A percentile compares a stretch with the other conserved stretches of the same genome.
phyloP scores from a whole-genome alignment of 371 early-diverging fungal genomes.

The Thermomucor indicae-seudaticae region DNA sequence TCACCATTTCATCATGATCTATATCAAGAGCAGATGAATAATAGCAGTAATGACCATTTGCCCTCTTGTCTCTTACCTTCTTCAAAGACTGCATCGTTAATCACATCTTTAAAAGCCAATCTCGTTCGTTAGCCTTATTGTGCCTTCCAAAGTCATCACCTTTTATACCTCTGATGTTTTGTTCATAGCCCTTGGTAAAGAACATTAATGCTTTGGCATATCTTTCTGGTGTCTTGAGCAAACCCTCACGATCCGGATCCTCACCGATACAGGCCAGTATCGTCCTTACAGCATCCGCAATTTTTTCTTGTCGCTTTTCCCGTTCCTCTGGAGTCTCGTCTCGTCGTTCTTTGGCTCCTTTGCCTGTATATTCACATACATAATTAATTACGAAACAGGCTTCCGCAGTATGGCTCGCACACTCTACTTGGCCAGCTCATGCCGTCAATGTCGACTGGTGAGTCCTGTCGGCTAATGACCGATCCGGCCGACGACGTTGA shows the following conservation, averaged over 20 bases:
- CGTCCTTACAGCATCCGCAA: constrained; percentile 83
- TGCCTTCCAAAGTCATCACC: too few relatives aligned
- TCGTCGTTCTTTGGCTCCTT: constrained; percentile 70
- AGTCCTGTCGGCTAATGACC: constrained; percentile 16
- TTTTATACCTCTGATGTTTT: constrained; percentile 65
- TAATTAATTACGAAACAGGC: neutral
- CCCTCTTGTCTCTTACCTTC: constrained; percentile 61
- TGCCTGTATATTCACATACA: constrained; percentile 29
- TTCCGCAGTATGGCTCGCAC: neutral
- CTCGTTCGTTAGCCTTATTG: too few relatives aligned
- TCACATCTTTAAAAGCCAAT: constrained; percentile 60
- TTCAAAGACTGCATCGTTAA: constrained; percentile 93
- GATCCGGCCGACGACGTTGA: too few relatives aligned
- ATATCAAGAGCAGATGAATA: constrained; percentile 26
- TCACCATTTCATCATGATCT: constrained; percentile 98
- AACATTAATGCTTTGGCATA: constrained; percentile 98
- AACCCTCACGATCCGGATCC: constrained; percentile 91
- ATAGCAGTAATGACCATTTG: neutral
- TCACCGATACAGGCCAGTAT: constrained; percentile 94
- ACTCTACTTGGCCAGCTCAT: constrained; percentile 52
- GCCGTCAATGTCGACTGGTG: constrained; percentile 41
- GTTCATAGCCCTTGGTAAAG: constrained; percentile 96
- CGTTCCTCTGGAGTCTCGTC: constrained; percentile 74
- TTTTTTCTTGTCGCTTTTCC: constrained; percentile 63
- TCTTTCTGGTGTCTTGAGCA: constrained; percentile 93